A percentile compares a stretch with the other conserved stretches of the same genome.
phyloP scores from a whole-genome alignment of 2,329 filamentous ascomycete species.

The Fusarium albidum region DNA sequence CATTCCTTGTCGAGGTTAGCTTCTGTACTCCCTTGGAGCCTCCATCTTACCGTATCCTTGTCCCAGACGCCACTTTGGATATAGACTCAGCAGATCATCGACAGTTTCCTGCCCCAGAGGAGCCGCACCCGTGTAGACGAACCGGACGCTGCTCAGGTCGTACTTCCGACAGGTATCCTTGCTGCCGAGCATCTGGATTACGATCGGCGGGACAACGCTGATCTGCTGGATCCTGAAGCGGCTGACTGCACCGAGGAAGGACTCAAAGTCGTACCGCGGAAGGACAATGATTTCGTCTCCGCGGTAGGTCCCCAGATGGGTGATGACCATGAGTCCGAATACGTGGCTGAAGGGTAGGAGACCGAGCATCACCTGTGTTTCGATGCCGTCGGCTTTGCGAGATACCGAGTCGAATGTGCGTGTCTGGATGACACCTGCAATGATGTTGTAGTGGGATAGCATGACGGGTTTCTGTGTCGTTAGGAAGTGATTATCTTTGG shows the following conservation, averaged over 20 bases:
- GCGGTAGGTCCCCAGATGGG: slow-evolving; percentile 70
- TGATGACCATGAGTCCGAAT: slow-evolving; percentile 77
- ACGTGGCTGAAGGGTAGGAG: slow-evolving; percentile 84
- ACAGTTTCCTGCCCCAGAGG: slow-evolving; percentile 76
- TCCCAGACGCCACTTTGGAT: slow-evolving; percentile 70
- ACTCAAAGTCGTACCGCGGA: slow-evolving; percentile 77
- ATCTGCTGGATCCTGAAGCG: slow-evolving; percentile 24
- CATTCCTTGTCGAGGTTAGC: slow-evolving; percentile 66
- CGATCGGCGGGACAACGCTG: slow-evolving; percentile 17
- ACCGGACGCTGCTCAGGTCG: slow-evolving; percentile 16
- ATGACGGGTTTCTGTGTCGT: slow-evolving; percentile 77
- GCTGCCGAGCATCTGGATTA: slow-evolving; percentile 17
- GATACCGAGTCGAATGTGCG: slow-evolving; percentile 53
- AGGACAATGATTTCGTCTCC: slow-evolving; percentile 79
- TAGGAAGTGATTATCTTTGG: accelerated
- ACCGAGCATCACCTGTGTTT: slow-evolving; percentile 63
- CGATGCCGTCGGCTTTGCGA: slow-evolving; percentile 46
- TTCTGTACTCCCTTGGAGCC: slow-evolving; percentile 60
- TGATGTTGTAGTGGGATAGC: slow-evolving; percentile 82
- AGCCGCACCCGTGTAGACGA: slow-evolving; percentile 58
- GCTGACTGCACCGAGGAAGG: slow-evolving; percentile 55
- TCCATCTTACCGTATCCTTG: slow-evolving; percentile 72
- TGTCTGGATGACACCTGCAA: slow-evolving; percentile 74
- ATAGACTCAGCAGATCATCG: slow-evolving; percentile 65
- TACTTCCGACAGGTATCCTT: slow-evolving; percentile 18